Evolutionary conservation across 176 grass and related monocot genomes (phyloP), one percentile per base, ranked within the genome.

Genomic region (Poa pratensis): DNA sequence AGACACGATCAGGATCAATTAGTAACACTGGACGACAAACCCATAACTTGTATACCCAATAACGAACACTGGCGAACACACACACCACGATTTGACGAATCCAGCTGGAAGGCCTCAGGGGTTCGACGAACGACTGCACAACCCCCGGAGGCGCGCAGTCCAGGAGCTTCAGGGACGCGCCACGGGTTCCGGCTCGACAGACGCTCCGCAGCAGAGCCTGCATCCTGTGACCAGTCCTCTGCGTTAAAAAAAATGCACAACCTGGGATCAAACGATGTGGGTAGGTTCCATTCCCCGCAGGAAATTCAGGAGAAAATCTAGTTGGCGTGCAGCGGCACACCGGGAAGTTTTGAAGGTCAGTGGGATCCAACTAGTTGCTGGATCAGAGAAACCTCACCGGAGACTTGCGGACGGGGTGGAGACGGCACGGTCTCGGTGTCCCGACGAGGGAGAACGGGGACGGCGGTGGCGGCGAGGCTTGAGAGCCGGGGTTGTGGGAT

Each of bases 31-130:
- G 68, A 75, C 20, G 34, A 59, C n/a, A 61, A 27, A 70, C 0
- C 1, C 3, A 40, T 28, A 8, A 40, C 15, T 4, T 7, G 22
- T 34, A 24, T 64, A 13, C 51, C 14, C 17, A 27, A 20, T 59
- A 43, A 68, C 37, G 22, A 73, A 50, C 43, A 50, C 3, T 28
- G 45, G 0, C 71, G 19, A 0, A 53, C 63, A 87, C 26, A 83
- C 53, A 0, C 68, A 84, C 70, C 57, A 28, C 69, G 48, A 63
- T 50, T 64, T 73, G 69, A 84, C 57, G 82, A 75, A 64, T 62
- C 82, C 70, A 75, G 57, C 24, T 45, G 24, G 43, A 82, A 30
- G 42, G 5, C 26, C 18, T 66, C 26, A 67, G 78, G 18, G 43
- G 43, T 5, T 66, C 45, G 6, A 28, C 12, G 26, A 64, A 66